phyloP scores from a whole-genome alignment of 306 rosid genomes.

The Rosa rugosa region DNA sequence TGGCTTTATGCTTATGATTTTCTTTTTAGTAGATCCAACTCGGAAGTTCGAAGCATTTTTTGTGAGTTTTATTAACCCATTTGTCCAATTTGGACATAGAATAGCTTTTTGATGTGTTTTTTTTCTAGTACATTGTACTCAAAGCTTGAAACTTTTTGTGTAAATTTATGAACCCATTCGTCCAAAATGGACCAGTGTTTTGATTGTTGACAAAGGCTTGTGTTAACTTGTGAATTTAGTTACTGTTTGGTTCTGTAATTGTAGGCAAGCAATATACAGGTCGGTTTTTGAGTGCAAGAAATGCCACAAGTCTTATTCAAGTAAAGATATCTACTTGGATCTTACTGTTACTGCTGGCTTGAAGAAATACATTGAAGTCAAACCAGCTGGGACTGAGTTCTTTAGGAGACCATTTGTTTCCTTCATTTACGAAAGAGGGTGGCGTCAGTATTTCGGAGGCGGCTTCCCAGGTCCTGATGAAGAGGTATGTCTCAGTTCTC shows the following conservation, averaged over 20 bases:
- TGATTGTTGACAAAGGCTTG: not conserved
- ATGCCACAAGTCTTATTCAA: slow-evolving; percentile 76
- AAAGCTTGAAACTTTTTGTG: not conserved
- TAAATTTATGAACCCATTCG: too few relatives aligned
- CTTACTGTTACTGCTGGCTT: slow-evolving; percentile 73
- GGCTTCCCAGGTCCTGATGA: slow-evolving; percentile 94
- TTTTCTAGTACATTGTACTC: not conserved
- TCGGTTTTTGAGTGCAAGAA: slow-evolving; percentile 75
- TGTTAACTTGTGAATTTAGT: not conserved
- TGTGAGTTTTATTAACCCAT: too few relatives aligned
- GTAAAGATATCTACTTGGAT: slow-evolving; percentile 75
- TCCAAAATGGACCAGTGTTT: too few relatives aligned
- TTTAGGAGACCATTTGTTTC: slow-evolving; percentile 97
- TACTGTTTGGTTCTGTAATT: not conserved
- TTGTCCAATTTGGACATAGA: not conserved
- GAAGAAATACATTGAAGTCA: slow-evolving; percentile 70
- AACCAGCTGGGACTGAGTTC: slow-evolving; percentile 68
- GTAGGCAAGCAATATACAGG: slow-evolving; percentile 82
- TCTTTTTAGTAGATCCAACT: too few relatives aligned
- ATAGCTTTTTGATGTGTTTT: slow-evolving; percentile 1
- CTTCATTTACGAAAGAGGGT: slow-evolving; percentile 91
- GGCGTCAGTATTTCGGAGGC: slow-evolving; percentile 87
- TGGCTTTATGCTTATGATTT: not conserved
- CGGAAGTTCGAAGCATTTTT: too few relatives aligned
- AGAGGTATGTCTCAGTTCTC: slow-evolving; percentile 49